Percentiles rank a stretch among this genome's conserved stretches.
Evolutionary conservation across 441 rosid genomes (phyloP).

Genomic region (Biscutella laevigata): DNA sequence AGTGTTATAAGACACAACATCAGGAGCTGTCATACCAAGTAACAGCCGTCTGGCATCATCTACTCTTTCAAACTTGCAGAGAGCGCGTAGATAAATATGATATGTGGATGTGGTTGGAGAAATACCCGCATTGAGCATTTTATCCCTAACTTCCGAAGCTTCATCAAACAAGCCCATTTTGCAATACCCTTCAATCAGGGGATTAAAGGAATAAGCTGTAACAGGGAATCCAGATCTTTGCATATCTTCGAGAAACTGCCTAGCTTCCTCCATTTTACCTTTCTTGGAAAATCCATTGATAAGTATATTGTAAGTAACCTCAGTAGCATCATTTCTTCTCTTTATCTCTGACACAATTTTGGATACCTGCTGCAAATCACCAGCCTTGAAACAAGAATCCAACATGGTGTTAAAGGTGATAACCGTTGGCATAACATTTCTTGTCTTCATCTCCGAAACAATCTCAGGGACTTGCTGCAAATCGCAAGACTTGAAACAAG

Average conservation of each 20-base stretch:
- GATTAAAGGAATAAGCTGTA: conserved; percentile 46
- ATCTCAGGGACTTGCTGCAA: conserved; percentile 37
- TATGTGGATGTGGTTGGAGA: conserved; percentile 36
- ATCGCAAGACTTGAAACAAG: conserved; percentile 49
- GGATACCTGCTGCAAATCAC: conserved; percentile 35
- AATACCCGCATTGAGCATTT: conserved; percentile 42
- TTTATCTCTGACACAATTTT: conserved; percentile 48
- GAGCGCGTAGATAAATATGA: conserved; percentile 40
- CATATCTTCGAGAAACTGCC: conserved; percentile 43
- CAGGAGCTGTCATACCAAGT: conserved; percentile 41
- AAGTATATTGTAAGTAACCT: conserved; percentile 51
- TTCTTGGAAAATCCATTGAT: conserved; percentile 50
- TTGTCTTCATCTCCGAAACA: too few species aligned
- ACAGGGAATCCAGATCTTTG: conserved; percentile 37
- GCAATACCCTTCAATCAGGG: conserved; percentile 51
- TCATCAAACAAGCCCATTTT: conserved; percentile 39
- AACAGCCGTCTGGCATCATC: conserved; percentile 44
- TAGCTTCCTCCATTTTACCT: conserved; percentile 43
- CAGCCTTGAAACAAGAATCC: conserved; percentile 49
- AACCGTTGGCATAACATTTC: conserved; percentile 40
- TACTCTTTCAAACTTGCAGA: conserved; percentile 42
- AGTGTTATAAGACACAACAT: conserved; percentile 58
- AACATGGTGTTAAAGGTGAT: conserved; percentile 50
- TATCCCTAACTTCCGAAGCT: conserved; percentile 38
- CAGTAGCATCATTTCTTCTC: conserved; percentile 28